Conservation (phyloP, 306 rosid species). For the Ceratonia siliqua region DNA sequence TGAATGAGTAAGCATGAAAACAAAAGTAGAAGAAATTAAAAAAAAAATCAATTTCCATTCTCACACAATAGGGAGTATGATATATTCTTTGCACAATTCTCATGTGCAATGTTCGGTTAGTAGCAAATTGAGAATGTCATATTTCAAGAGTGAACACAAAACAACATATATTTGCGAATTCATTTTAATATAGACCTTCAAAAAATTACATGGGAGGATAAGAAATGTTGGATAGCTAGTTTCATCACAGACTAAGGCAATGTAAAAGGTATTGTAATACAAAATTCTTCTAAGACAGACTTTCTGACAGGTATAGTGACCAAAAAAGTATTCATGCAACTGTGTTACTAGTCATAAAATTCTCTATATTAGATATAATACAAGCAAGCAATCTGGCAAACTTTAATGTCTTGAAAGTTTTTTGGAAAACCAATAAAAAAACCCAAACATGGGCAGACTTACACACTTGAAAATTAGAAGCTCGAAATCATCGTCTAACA, state of each 20-base stretch:
- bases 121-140: neutral
- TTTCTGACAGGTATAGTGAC: neutral
- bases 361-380: neutral
- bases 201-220: neutral
- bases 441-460: slow-evolving; percentile 74
- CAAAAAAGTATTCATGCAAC: slow-evolving; percentile 1
- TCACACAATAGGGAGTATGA: neutral
- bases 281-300: neutral
- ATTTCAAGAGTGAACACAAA: neutral
- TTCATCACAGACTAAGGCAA: slow-evolving; percentile 1
- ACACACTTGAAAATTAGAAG: slow-evolving; percentile 99
- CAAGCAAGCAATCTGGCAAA: neutral
- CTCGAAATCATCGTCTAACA: slow-evolving; percentile 89
- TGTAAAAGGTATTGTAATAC: neutral
- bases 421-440: slow-evolving; percentile 25
- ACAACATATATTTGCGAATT: neutral
- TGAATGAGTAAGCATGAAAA: neutral
- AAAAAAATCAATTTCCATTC: neutral
- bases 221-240: neutral
- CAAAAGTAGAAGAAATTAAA: neutral
- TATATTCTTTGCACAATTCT: neutral
- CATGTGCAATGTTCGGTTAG: neutral
- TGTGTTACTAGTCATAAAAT: neutral
- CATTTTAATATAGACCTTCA: neutral
- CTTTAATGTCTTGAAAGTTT: slow-evolving; percentile 1